Evolutionary conservation across 208 protist genomes (phyloP), one percentile per base, ranked within the genome.

Genomic region (Leishmania arabica): DNA sequence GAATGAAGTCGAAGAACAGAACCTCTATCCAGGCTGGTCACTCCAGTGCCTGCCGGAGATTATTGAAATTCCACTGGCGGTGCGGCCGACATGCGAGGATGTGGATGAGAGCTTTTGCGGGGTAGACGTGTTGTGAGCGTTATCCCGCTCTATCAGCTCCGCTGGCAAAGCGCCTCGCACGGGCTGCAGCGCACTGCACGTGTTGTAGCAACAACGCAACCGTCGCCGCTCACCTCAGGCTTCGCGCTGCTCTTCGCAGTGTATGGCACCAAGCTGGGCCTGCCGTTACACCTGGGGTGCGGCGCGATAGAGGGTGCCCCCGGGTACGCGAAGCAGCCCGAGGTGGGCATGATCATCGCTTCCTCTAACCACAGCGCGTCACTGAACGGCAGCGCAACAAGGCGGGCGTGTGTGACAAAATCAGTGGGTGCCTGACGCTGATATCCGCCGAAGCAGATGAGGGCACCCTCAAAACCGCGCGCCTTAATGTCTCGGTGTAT

Each of bases 1-100:
- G 56, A 87, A 88, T 58, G 77, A 82, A 19, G 79, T 88, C 0
- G 81, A 80, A 3, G 76, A 81, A 17, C 66, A 83, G n/a, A 81
- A 89, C 31, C 78, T 91, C 49, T 88, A 81, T 65, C 85, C 88
- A 0, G 88, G 84, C n/a, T 91, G 86, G 84, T 84, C 88, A 71
- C 81, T 88, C 77, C 88, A 91, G 79, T 89, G 86, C 58, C 75
- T 91, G 68, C 83, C 88, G 70, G 84, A 91, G 70, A 86, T 89
- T 79, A 77, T 91, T 17, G 81, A 74, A 19, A 64, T 91, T 47
- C 81, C 88, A 5, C 74, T 91, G 1, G 82, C 86, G 71, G 60
- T 89, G 58, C 81, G 81, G 37, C 71, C 81, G 17, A 85, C 74
- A 69, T 31, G 86, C 54, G 77, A 88, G n/a, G 83, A 86, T 40